Conservation (phyloP, 2,329 filamentous ascomycete species). For the Geosmithia putterillii region DNA sequence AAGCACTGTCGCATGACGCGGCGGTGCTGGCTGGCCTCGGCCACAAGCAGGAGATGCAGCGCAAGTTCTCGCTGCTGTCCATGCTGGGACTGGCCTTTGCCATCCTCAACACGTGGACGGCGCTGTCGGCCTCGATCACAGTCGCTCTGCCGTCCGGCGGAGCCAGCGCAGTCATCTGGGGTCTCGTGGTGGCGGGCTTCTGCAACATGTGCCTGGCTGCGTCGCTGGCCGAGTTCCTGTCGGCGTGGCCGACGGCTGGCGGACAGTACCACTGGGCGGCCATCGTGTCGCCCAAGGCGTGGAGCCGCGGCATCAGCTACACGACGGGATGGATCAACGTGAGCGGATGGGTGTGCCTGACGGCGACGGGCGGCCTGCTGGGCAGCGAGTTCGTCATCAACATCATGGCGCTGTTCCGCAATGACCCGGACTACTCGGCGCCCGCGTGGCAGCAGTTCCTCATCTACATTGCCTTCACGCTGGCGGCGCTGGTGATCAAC, state of each 20-base stretch:
- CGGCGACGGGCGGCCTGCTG: constrained; percentile 30
- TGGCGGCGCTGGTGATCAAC: constrained; percentile 51
- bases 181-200: constrained; percentile 42
- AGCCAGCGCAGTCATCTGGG: constrained; percentile 61
- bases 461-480: constrained; percentile 54
- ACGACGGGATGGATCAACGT: constrained; percentile 27
- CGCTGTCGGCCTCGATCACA: constrained; percentile 31
- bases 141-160: constrained; percentile 56
- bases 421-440: constrained; percentile 41
- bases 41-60: constrained; percentile 15
- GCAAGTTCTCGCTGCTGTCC: constrained; percentile 35
- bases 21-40: background rate
- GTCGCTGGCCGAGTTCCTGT: constrained; percentile 27
- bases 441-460: constrained; percentile 62
- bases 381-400: fast-evolving
- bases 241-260: constrained; percentile 32
- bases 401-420: constrained; percentile 43
- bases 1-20: background rate
- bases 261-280: constrained; percentile 31
- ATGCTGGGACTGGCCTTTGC: constrained; percentile 36
- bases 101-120: constrained; percentile 38
- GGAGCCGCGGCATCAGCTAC: constrained; percentile 10
- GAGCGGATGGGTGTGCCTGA: constrained; percentile 29
- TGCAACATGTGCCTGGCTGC: constrained; percentile 28
- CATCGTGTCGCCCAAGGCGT: constrained; percentile 22